Percentiles rank a stretch among this genome's conserved stretches.
phyloP scores from a whole-genome alignment of 129 eudicot species.

The Pittosporum tobira region DNA sequence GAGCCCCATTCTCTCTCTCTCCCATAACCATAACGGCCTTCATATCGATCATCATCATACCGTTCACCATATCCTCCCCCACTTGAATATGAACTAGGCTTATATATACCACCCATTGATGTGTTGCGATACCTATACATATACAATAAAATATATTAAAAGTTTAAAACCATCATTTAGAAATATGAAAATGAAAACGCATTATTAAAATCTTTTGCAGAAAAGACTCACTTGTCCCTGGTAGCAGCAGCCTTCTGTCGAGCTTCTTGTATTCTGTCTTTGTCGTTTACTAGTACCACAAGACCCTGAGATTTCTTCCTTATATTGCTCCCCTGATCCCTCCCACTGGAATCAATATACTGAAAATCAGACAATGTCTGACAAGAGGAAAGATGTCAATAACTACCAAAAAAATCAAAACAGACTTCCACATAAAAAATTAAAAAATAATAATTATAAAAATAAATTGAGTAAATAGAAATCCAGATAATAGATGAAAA shows the following conservation, averaged over 20 bases:
- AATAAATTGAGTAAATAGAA: no score
- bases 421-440: background rate
- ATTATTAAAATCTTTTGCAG: background rate
- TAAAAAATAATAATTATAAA: no score
- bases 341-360: slow-evolving; percentile 83
- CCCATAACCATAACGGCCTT: slow-evolving; percentile 79
- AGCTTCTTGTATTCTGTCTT: slow-evolving; percentile 83
- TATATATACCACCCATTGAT: slow-evolving; percentile 56
- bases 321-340: slow-evolving; percentile 92
- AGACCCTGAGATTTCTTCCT: slow-evolving; percentile 90
- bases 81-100: slow-evolving; percentile 57
- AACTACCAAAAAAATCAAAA: background rate
- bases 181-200: background rate
- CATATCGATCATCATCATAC: slow-evolving; percentile 38
- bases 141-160: background rate
- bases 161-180: no score
- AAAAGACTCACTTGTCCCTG: slow-evolving; percentile 82
- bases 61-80: slow-evolving; percentile 50
- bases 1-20: no score
- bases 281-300: slow-evolving; percentile 75
- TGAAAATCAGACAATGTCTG: slow-evolving; percentile 89
- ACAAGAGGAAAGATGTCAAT: slow-evolving; percentile 6
- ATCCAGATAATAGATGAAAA: no score
- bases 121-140: slow-evolving; percentile 64
- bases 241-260: slow-evolving; percentile 91